phyloP scores from a whole-genome alignment of 129 eudicot species.

The Chrysanthemum lavandulifolium region DNA sequence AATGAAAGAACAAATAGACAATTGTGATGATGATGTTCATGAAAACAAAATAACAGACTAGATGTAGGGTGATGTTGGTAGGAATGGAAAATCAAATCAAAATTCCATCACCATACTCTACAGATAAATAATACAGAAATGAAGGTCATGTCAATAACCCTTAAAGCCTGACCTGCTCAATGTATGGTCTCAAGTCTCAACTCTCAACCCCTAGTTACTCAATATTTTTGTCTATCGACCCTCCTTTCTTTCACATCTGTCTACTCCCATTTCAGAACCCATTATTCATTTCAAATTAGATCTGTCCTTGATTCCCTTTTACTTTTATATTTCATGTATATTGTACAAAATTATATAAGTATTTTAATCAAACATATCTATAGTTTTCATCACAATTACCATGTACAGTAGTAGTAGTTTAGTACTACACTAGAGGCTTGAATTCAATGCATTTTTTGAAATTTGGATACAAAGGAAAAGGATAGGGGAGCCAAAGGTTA shows the following conservation, averaged over 20 bases:
- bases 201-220: background rate
- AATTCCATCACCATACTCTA: background rate
- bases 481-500: background rate
- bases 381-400: background rate
- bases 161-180: slow-evolving; percentile 19
- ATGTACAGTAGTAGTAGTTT: background rate
- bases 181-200: slow-evolving; percentile 7
- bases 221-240: slow-evolving; percentile 17
- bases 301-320: slow-evolving; percentile 1
- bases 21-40: too few relatives aligned
- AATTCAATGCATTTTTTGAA: background rate
- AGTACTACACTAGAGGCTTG: background rate
- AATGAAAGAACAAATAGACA: too few relatives aligned
- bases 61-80: too few relatives aligned
- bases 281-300: slow-evolving; percentile 13
- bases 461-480: background rate
- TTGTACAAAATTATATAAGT: background rate
- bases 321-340: background rate
- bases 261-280: slow-evolving; percentile 30
- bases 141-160: slow-evolving; percentile 21
- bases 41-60: too few relatives aligned
- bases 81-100: background rate
- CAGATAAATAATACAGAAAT: background rate
- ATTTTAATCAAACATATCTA: background rate
- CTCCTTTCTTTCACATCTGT: slow-evolving; percentile 34